These are phyloP conservation scores for Halophytophthora batemanensis DNA, from an alignment of 352 stramenopile genomes.

Conservation along the genomic window DNA sequence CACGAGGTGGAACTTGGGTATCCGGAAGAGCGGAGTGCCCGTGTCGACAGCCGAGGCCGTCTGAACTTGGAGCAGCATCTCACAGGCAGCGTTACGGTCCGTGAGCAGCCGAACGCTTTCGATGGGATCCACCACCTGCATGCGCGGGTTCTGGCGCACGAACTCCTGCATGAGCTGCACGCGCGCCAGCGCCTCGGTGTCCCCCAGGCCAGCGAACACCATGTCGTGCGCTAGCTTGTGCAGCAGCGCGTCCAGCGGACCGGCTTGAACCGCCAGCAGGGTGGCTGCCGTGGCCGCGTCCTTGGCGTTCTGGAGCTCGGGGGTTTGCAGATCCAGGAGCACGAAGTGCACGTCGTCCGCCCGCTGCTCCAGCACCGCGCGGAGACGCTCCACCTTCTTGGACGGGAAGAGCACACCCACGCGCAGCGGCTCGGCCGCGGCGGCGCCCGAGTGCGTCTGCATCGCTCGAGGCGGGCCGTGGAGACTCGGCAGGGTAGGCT, in stretches of 20 bases:
- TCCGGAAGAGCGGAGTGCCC: slow-evolving; percentile 28
- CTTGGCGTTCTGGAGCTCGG: slow-evolving; percentile 11
- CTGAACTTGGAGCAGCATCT: slow-evolving; percentile 38
- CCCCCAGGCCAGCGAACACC: slow-evolving; percentile 63
- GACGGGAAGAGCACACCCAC: slow-evolving; percentile 77
- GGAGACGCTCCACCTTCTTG: slow-evolving; percentile 81
- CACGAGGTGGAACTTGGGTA: slow-evolving; percentile 54
- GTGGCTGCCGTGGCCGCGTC: slow-evolving; percentile 18
- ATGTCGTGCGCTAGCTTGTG: slow-evolving; percentile 86
- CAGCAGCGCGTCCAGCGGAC: slow-evolving; percentile 58
- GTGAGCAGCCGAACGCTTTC: slow-evolving; percentile 70
- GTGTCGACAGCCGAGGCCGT: slow-evolving; percentile 2
- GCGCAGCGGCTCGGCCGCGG: slow-evolving; percentile 24
- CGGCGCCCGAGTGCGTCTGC: background rate
- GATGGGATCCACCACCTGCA: slow-evolving; percentile 67
- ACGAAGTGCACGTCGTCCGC: slow-evolving; percentile 60
- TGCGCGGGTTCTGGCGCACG: slow-evolving; percentile 31
- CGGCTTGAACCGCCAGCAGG: slow-evolving; percentile 33
- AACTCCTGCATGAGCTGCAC: slow-evolving; percentile 58
- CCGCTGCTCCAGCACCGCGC: slow-evolving; percentile 47
- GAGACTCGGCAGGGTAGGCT: too few relatives aligned
- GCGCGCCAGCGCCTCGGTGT: slow-evolving; percentile 35
- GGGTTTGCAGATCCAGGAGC: slow-evolving; percentile 66
- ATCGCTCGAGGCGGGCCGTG: too few relatives aligned
- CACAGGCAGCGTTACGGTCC: slow-evolving; percentile 54